Conservation (phyloP, 2,329 filamentous ascomycete genomes). For the Escovopsis sp. region DNA sequence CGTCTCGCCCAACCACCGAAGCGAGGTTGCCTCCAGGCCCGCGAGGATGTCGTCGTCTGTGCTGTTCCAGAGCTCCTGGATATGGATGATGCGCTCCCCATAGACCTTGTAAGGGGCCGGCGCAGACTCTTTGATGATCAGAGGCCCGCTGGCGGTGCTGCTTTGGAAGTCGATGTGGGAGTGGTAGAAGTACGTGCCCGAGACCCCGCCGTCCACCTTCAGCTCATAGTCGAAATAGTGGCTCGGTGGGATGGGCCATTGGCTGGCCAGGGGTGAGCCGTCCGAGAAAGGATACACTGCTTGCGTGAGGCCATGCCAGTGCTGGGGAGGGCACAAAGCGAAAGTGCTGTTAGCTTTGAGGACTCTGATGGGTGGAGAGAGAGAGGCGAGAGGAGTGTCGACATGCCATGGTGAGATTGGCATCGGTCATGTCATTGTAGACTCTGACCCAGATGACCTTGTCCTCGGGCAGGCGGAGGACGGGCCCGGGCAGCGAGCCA, state of each 20-base stretch:
- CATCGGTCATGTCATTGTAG: conserved; percentile 38
- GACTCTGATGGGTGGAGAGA: too few species aligned
- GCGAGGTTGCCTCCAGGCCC: conserved; percentile 32
- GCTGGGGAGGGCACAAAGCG: conserved; percentile 22
- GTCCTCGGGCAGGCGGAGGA: conserved; percentile 29
- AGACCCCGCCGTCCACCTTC: conserved; percentile 32
- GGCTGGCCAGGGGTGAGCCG: conserved; percentile 42
- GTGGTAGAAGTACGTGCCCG: conserved; percentile 55
- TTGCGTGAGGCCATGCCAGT: conserved; percentile 53
- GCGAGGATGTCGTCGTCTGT: conserved; percentile 36
- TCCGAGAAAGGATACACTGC: conserved; percentile 48
- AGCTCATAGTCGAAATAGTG: conserved; percentile 57
- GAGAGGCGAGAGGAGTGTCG: too few species aligned
- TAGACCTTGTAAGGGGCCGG: conserved; percentile 42
- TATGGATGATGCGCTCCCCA: conserved; percentile 39
- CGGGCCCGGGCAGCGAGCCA: conserved; percentile 36
- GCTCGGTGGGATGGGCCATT: conserved; percentile 49
- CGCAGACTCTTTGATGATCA: conserved; percentile 40
- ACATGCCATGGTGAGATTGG: conserved; percentile 43
- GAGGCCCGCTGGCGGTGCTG: conserved; percentile 37
- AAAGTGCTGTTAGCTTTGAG: conserved; percentile 1
- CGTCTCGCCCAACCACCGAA: conserved; percentile 45
- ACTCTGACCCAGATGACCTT: conserved; percentile 40
- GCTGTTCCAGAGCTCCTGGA: conserved; percentile 43
- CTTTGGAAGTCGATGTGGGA: conserved; percentile 52